These are phyloP conservation scores for Kluyveromyces lactis DNA, from an alignment of 805 yeast genomes.

Conservation along the genomic window DNA sequence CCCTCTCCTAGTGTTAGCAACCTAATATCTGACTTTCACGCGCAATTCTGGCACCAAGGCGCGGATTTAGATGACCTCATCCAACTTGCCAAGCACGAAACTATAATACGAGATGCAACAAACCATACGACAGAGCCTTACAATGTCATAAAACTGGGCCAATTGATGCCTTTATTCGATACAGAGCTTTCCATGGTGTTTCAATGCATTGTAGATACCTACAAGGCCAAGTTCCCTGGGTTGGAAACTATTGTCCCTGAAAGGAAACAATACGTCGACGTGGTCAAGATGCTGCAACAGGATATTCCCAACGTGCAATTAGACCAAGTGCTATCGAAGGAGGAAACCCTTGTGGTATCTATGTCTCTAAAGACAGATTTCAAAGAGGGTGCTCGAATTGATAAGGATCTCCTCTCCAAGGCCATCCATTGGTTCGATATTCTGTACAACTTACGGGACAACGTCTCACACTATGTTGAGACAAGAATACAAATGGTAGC, in stretches of 20 bases:
- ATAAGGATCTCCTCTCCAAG: conserved; percentile 31
- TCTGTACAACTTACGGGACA: conserved; percentile 35
- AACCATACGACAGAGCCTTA: neutral
- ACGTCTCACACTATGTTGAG: conserved; percentile 48
- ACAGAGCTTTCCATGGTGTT: conserved; percentile 46
- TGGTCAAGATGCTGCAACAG: conserved; percentile 45
- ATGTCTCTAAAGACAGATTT: conserved; percentile 59
- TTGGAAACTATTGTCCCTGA: conserved; percentile 52
- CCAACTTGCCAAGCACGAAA: neutral
- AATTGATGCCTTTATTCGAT: conserved; percentile 12
- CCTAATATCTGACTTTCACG: neutral
- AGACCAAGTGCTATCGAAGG: conserved; percentile 42
- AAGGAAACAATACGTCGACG: conserved; percentile 52
- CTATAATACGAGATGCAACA: neutral
- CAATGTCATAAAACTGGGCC: conserved; percentile 5
- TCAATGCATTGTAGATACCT: conserved; percentile 42
- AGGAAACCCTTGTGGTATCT: conserved; percentile 60
- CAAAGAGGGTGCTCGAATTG: conserved; percentile 26
- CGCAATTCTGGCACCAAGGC: neutral
- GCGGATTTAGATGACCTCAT: neutral
- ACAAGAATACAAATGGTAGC: conserved; percentile 51
- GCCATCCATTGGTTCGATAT: conserved; percentile 37
- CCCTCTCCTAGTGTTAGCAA: too few relatives aligned
- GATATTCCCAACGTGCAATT: conserved; percentile 27
- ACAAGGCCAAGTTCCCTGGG: conserved; percentile 62